Evolutionary conservation across 345 rosid species (phyloP), one percentile per base, ranked within the genome.

Genomic region (Euphorbia peplus): DNA sequence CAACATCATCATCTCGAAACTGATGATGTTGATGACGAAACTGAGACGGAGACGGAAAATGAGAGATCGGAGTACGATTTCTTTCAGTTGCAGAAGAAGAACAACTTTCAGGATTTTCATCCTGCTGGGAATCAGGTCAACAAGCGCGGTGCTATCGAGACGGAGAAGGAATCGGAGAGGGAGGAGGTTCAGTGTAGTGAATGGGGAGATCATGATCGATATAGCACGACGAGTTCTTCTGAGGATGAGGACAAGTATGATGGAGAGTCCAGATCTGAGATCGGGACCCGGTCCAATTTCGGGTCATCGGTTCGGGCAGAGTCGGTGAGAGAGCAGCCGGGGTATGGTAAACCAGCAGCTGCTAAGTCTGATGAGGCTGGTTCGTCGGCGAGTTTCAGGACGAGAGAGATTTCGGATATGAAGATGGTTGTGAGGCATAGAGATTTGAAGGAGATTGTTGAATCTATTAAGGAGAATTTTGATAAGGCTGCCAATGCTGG

Each of bases 151-250:
- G n/a, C n/a, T n/a, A n/a, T n/a, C n/a, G n/a, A 64, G 22, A 35
- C 59, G 37, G 66, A 63, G 58, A 67, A 75, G 55, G 90, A 88
- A 79, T 78, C 90, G 1, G 97, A 90, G 75, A 80, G 95, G 69
- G 99, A 95, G 81, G 99, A 95, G 72, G 99, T 95, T 24, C 97
- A 86, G 73, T 95, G 97, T 80, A 95, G 98, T 60, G 98, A 95
- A 51, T 95, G 97, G 98, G 99, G 80, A 0, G 96, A 91, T 66
- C 77, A 73, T 54, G 77, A 77, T 75, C 91, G 73, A 65, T 85
- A 85, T 79, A 90, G 87, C 69, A 82, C 90, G 15, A 76, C 82
- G 32, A 83, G 92, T 19, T 88, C 96, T 13, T 42, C 58, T 7
- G 81, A 79, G 5, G 90, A 72, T 6, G 88, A 69, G 9, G 79